Conservation (phyloP, 305 asterid species). For the Solanum hybrid region DNA sequence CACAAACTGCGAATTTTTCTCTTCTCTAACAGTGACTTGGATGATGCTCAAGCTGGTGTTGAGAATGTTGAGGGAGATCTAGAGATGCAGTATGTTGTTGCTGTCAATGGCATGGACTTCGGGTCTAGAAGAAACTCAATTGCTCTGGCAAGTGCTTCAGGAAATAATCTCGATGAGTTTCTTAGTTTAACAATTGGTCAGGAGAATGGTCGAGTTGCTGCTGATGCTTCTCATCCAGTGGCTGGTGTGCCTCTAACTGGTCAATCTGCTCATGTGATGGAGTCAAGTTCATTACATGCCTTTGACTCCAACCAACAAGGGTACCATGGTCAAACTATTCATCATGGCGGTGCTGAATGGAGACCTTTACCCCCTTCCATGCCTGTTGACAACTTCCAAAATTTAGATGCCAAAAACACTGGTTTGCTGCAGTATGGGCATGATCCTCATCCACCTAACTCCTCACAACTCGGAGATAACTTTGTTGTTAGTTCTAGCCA, state of each 20-base stretch:
- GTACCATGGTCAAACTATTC: conserved; percentile 30
- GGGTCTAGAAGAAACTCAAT: conserved; percentile 64
- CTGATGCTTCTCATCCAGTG: conserved; percentile 23
- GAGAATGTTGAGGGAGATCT: conserved; percentile 55
- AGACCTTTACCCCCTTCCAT: conserved; percentile 32
- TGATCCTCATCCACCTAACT: conserved; percentile 37
- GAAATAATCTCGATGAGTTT: conserved; percentile 61
- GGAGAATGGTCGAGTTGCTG: conserved; percentile 32
- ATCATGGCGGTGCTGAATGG: conserved; percentile 43
- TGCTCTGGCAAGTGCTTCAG: conserved; percentile 40
- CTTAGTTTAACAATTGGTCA: conserved; percentile 41
- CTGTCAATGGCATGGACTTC: conserved; percentile 74
- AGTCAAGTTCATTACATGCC: conserved; percentile 34
- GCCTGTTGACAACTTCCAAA: conserved; percentile 24
- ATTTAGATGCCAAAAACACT: conserved; percentile 23
- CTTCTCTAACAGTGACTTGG: conserved; percentile 51
- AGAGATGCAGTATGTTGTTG: conserved; percentile 68
- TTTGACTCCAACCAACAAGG: conserved; percentile 34
- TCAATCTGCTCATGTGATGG: conserved; percentile 36
- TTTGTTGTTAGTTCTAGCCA: conserved; percentile 27
- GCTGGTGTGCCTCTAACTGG: conserved; percentile 27
- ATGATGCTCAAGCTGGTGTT: conserved; percentile 54
- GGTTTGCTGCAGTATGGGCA: conserved; percentile 26
- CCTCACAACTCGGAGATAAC: conserved; percentile 35
- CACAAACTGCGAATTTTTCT: conserved; percentile 76